Evolutionary conservation across 192 early-diverging fungal genomes (phyloP).

Genomic region (Phlyctochytrium bullatum): DNA sequence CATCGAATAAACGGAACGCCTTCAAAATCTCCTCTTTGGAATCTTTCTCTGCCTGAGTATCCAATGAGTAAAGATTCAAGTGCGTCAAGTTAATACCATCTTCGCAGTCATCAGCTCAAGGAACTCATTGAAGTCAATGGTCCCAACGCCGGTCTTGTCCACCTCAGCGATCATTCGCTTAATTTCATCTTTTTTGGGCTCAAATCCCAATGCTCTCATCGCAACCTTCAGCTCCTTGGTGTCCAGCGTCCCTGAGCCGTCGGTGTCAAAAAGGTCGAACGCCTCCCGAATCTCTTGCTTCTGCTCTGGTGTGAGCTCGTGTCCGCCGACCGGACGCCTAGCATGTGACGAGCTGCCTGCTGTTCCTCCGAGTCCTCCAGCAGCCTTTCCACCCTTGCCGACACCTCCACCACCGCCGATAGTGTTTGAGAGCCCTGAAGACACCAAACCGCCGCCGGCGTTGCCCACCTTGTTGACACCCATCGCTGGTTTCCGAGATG

Average conservation of each 20-base stretch:
- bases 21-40: slow-evolving; percentile 68
- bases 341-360: too few species aligned
- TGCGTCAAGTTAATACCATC: slow-evolving; percentile 48
- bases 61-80: slow-evolving; percentile 11
- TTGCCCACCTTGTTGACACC: too few species aligned
- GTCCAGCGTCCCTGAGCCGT: slow-evolving; percentile 58
- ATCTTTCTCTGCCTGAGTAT: slow-evolving; percentile 62
- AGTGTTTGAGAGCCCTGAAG: too few species aligned
- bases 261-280: slow-evolving; percentile 71
- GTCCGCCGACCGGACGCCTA: too few species aligned
- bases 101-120: slow-evolving; percentile 62
- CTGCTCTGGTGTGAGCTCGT: slow-evolving; percentile 57
- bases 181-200: slow-evolving; percentile 49
- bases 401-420: too few species aligned
- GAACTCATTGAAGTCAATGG: slow-evolving; percentile 72
- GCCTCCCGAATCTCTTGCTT: slow-evolving; percentile 70
- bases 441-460: too few species aligned
- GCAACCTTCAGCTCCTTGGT: slow-evolving; percentile 62
- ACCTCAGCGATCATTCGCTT: slow-evolving; percentile 51
- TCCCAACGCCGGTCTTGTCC: slow-evolving; percentile 50
- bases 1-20: slow-evolving; percentile 80
- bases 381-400: too few species aligned
- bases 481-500: too few species aligned
- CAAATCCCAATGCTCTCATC: slow-evolving; percentile 47
- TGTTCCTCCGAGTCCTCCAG: too few species aligned